Percentiles rank a stretch among this genome's conserved stretches.
Conservation (phyloP, 2,329 filamentous ascomycete genomes). For the Fusarium metavorans region DNA sequence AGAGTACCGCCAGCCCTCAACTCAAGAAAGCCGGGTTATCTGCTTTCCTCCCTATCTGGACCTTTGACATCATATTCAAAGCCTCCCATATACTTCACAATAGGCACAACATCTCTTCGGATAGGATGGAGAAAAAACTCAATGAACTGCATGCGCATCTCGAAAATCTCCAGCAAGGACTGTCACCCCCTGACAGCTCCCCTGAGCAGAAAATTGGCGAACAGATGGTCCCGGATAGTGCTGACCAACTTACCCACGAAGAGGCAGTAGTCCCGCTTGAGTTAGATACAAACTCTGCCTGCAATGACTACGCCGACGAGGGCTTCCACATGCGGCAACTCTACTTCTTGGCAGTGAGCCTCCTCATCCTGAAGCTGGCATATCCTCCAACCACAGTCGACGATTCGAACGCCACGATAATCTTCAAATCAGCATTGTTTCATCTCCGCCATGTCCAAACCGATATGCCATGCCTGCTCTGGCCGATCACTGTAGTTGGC, state of each 20-base stretch:
- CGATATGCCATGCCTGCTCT: neutral
- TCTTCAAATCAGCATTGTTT: neutral
- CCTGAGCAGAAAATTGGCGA: neutral
- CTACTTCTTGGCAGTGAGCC: neutral
- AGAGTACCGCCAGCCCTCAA: neutral
- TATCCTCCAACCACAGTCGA: neutral
- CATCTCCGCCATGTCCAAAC: neutral
- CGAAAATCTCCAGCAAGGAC: neutral
- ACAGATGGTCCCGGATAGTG: neutral
- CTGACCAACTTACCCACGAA: too few species aligned
- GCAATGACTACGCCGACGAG: neutral
- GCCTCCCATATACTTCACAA: neutral
- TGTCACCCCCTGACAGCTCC: neutral
- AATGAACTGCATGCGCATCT: neutral
- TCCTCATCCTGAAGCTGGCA: neutral
- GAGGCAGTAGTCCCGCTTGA: neutral
- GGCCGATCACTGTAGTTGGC: neutral
- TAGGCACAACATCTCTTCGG: fast-evolving
- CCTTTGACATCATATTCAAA: neutral
- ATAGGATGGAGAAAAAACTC: neutral
- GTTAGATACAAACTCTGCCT: fast-evolving
- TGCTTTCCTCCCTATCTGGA: neutral
- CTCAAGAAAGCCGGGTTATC: neutral
- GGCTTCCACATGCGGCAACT: neutral
- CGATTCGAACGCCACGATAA: neutral